Conservation (phyloP, 116 monocot genomes). For the Posidonia oceanica region DNA sequence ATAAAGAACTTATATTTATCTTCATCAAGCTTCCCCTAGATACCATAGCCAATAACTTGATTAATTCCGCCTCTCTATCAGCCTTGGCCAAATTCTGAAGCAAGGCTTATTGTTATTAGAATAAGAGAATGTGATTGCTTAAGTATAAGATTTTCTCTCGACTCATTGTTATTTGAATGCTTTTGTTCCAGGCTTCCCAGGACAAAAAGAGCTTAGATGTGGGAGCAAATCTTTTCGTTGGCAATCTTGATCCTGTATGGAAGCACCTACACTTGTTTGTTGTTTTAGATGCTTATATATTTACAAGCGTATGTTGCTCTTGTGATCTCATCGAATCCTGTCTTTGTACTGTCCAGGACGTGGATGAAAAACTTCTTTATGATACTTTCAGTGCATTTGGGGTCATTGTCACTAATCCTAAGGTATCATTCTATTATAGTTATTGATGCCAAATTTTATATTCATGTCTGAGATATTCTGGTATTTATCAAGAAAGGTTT, state of each 20-base stretch:
- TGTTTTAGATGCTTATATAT: background rate
- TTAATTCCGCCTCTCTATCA: no score
- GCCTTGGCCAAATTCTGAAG: no score
- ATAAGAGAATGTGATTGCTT: background rate
- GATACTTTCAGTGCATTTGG: constrained; percentile 99
- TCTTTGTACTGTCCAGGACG: constrained; percentile 45
- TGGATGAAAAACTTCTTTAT: constrained; percentile 95
- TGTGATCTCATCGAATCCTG: background rate
- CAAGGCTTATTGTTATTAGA: background rate
- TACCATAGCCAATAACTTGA: no score
- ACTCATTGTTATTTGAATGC: background rate
- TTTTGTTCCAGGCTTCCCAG: constrained; percentile 77
- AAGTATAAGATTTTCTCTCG: no score
- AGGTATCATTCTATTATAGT: constrained; percentile 30
- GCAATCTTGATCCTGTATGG: constrained; percentile 86
- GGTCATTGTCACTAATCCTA: constrained; percentile 89
- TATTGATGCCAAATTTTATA: background rate
- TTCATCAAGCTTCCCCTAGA: no score
- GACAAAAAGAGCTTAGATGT: constrained; percentile 99
- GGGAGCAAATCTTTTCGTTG: constrained; percentile 95
- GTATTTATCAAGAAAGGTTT: background rate
- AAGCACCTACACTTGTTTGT: constrained; percentile 5
- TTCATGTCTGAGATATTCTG: background rate
- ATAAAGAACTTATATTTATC: no score
- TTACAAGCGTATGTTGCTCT: background rate